Evolutionary conservation across 192 early-diverging fungal species (phyloP).

Genomic region (Thamnidium elegans): DNA sequence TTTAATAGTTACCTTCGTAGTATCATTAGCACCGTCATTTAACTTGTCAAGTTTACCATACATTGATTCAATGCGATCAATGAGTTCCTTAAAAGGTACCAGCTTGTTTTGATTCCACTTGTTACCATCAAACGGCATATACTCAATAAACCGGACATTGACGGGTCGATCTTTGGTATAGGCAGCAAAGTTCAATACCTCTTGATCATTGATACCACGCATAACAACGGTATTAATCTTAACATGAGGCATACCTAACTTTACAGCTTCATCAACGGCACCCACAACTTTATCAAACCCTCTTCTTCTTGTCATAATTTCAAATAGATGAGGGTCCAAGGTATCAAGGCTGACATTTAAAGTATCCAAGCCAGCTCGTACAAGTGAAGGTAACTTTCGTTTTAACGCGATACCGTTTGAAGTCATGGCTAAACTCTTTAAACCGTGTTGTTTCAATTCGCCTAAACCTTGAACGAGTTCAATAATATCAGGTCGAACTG

Average conservation of each 20-base stretch:
- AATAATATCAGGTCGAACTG: slow-evolving; percentile 85
- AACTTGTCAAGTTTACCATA: slow-evolving; percentile 66
- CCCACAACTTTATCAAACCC: slow-evolving; percentile 76
- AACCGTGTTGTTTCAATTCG: slow-evolving; percentile 65
- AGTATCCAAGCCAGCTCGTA: slow-evolving; percentile 73
- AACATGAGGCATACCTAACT: slow-evolving; percentile 64
- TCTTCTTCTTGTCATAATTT: slow-evolving; percentile 82
- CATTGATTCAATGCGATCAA: slow-evolving; percentile 49
- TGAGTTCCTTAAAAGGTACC: slow-evolving; percentile 78
- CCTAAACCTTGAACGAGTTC: slow-evolving; percentile 82
- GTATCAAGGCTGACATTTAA: slow-evolving; percentile 95
- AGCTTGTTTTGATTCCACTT: slow-evolving; percentile 82
- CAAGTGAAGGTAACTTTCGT: slow-evolving; percentile 71
- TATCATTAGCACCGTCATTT: slow-evolving; percentile 79
- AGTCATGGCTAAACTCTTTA: slow-evolving; percentile 86
- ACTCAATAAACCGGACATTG: slow-evolving; percentile 93
- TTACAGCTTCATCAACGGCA: slow-evolving; percentile 67
- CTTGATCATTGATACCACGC: slow-evolving; percentile 78
- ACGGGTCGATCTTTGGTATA: slow-evolving; percentile 74
- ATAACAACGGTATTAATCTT: slow-evolving; percentile 97
- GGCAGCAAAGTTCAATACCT: slow-evolving; percentile 81
- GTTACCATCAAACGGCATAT: slow-evolving; percentile 99
- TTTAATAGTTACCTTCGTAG: too few relatives aligned
- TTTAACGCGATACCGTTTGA: slow-evolving; percentile 92
- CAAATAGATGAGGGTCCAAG: slow-evolving; percentile 81